Base-by-base conservation (phyloP, 441 rosid genomes). In the Geranium incanum region DNA sequence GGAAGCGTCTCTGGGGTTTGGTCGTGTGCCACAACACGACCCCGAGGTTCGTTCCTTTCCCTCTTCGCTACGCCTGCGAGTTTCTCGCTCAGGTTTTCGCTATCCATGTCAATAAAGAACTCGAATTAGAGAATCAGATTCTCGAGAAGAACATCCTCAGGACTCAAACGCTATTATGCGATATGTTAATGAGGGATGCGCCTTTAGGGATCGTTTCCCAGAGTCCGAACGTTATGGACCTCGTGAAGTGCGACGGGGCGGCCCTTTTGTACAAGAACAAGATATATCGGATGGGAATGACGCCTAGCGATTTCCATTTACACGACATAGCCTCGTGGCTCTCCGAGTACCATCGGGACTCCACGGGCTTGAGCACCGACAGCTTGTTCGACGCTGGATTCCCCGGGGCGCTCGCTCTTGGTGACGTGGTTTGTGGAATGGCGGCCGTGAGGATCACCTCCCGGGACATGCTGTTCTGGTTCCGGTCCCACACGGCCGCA, bases 371-470 rank as follows among this genome's bases (percentile, higher is more conserved):
- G 76, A 90, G 89, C 73, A 88, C 93, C 1, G 96, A 86, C 68
- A 92, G 97, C 84, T 85, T 92, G 52, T 74, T 82, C 85, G 97
- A 88, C 79, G 86, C 95, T 69, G 96, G 96, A 45, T 92, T 90
- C 72, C 91, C 91, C 1, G 83, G 83, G 73, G 96, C 97, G 28
- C 81, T 82, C 18, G 77, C 68, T 75, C 85, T 90, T 15, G 90
- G 96, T 9, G 86, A 84, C 74, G 82, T 85, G 60, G 84, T 87
- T 59, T 87, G 93, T 67, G 95, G 96, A 72, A 88, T 92, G 86
- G 93, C 93, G 55, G 87, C 87, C 1, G 78, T 85, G 13, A 80
- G 76, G 77, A 88, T 90, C 36, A 78, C 85, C 18, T 79, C 87
- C 23, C 84, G 82, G 75, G 93, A 90, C 74, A 86, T 88, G 62